Percentiles rank a stretch among this genome's conserved stretches.
phyloP scores from a whole-genome alignment of 257 asterid genomes.

The Solanum phureja region DNA sequence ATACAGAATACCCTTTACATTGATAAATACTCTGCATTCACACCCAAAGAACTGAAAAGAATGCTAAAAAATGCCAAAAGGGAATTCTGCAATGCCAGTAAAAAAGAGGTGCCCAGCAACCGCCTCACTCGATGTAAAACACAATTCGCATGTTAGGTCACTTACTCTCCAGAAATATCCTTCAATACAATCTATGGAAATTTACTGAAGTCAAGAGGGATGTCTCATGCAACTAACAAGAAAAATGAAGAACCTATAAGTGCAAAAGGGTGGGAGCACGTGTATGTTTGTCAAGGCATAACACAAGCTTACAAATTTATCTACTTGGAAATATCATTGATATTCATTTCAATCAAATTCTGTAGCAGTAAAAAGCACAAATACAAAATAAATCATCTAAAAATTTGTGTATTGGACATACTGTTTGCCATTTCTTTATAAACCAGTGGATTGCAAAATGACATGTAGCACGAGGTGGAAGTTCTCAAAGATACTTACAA shows the following conservation, averaged over 20 bases:
- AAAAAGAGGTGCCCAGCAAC: background rate
- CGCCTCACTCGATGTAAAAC: background rate
- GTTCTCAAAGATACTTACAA: background rate
- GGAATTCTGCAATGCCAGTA: background rate
- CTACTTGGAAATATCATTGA: background rate
- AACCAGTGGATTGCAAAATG: slow-evolving; percentile 2
- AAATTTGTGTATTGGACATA: slow-evolving; percentile 15
- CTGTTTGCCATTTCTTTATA: slow-evolving; percentile 10
- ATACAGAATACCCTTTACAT: background rate
- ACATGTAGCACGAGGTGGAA: background rate
- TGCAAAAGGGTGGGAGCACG: background rate
- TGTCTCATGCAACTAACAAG: background rate
- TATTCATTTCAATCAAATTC: background rate
- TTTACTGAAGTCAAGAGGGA: background rate
- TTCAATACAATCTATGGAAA: background rate
- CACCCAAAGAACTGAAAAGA: background rate
- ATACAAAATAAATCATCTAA: slow-evolving; percentile 4
- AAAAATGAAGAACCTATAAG: background rate
- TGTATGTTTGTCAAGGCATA: background rate
- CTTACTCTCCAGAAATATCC: background rate
- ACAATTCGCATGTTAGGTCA: background rate
- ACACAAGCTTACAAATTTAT: background rate
- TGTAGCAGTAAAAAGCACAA: background rate
- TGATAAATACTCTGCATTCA: background rate
- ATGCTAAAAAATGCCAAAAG: background rate